A percentile compares a stretch with the other conserved stretches of the same genome.
phyloP scores from a whole-genome alignment of 2,329 filamentous ascomycete genomes.

The Penicillium sp. region DNA sequence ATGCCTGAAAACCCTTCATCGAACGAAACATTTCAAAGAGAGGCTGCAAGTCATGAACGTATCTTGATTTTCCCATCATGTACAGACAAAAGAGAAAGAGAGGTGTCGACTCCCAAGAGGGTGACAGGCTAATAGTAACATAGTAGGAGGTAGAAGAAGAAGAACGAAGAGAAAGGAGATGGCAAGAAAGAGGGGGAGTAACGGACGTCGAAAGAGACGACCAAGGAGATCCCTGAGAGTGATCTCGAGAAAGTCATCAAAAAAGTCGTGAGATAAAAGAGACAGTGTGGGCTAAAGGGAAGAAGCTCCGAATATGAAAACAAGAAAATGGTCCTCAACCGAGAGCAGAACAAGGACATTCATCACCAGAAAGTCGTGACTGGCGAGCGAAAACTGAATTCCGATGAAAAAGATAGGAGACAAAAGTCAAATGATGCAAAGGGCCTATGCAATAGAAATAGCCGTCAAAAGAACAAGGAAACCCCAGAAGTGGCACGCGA shows the following conservation, averaged over 20 bases:
- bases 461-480: conserved; percentile 17
- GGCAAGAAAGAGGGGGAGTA: conserved; percentile 10
- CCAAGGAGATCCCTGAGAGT: neutral
- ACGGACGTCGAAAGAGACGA: conserved; percentile 15
- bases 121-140: conserved; percentile 18
- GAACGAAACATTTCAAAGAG: conserved; percentile 1
- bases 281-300: conserved; percentile 22
- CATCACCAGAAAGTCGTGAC: conserved; percentile 25
- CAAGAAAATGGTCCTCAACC: conserved; percentile 14
- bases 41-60: conserved; percentile 22
- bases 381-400: conserved; percentile 21
- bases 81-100: conserved; percentile 26
- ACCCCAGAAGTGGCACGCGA: conserved; percentile 17
- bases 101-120: conserved; percentile 11
- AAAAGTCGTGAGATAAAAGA: conserved; percentile 14
- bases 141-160: conserved; percentile 18
- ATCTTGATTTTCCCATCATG: conserved; percentile 28
- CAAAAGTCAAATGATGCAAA: conserved; percentile 21
- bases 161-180: conserved; percentile 14
- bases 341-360: conserved; percentile 15
- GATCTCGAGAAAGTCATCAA: conserved; percentile 12
- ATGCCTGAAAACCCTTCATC: conserved; percentile 1
- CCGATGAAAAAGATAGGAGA: conserved; percentile 19
- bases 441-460: conserved; percentile 19
- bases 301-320: conserved; percentile 16